Evolutionary conservation across 2,329 filamentous ascomycete species (phyloP).

Genomic region (Didymellaceae sp.): DNA sequence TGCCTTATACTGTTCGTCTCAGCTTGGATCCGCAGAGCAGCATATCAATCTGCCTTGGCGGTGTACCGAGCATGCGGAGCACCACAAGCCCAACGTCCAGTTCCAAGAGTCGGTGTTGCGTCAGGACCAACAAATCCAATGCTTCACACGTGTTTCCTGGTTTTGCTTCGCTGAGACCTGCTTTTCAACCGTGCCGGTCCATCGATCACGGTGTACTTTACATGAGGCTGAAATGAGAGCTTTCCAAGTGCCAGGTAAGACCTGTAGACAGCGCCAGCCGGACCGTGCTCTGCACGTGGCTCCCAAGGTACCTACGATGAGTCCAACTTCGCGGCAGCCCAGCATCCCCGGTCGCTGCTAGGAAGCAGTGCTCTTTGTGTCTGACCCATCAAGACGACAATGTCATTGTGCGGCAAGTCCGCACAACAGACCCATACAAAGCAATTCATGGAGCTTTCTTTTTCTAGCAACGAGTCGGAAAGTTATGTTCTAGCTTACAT

Average conservation of each 20-base stretch:
- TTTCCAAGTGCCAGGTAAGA: too few relatives aligned
- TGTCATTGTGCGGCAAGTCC: neutral
- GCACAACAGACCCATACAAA: neutral
- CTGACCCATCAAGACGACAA: neutral
- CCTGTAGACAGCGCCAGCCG: neutral
- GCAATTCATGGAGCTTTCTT: neutral
- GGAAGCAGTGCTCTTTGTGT: neutral
- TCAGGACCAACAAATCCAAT: too few relatives aligned
- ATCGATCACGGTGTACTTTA: neutral
- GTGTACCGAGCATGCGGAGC: too few relatives aligned
- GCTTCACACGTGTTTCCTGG: neutral
- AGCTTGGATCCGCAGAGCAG: too few relatives aligned
- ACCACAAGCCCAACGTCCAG: too few relatives aligned
- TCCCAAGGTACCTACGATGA: neutral
- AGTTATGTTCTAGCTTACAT: slow-evolving; percentile 3
- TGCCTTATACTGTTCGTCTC: too few relatives aligned
- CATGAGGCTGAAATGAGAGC: too few relatives aligned
- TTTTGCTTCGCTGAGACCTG: neutral
- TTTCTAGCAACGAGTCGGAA: slow-evolving; percentile 1
- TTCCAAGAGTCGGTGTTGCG: too few relatives aligned
- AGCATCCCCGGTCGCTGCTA: neutral
- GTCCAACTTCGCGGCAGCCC: neutral
- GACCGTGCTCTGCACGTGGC: slow-evolving; percentile 1
- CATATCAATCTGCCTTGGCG: too few relatives aligned
- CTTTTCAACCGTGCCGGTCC: neutral